These are phyloP conservation scores for Paratinospora sagittata DNA, from an alignment of 164 flowering plant species.

Conservation along the genomic window DNA sequence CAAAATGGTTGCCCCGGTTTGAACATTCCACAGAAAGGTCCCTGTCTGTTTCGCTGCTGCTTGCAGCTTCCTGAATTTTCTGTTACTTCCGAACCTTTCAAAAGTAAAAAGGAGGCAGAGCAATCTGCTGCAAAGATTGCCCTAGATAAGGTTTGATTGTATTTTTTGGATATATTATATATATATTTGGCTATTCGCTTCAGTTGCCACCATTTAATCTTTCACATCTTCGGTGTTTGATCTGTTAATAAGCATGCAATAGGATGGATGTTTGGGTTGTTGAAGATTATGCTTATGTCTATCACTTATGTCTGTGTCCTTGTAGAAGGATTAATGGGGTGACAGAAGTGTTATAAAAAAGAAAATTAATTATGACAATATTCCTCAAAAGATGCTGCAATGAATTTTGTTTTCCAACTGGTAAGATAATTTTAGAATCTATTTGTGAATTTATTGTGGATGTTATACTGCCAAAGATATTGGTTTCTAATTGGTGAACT, in stretches of 20 bases:
- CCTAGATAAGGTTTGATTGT: constrained; percentile 51
- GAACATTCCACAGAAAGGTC: constrained; percentile 54
- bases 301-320: background rate
- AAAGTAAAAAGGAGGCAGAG: constrained; percentile 87
- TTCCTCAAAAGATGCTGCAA: no score
- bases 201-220: background rate
- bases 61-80: constrained; percentile 76
- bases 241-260: background rate
- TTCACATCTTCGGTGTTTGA: background rate
- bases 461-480: background rate
- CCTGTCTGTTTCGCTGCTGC: constrained; percentile 59
- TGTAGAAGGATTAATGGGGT: background rate
- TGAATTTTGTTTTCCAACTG: background rate
- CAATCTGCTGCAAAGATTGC: constrained; percentile 90
- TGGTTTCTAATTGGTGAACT: no score
- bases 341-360: background rate
- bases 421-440: background rate
- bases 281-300: background rate
- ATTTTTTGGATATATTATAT: background rate
- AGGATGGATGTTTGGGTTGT: background rate
- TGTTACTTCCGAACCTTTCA: constrained; percentile 55
- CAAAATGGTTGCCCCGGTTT: constrained; percentile 80
- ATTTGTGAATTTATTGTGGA: background rate
- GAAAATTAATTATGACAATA: background rate
- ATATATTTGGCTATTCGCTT: background rate